A percentile compares a stretch with the other conserved stretches of the same genome.
phyloP scores from a whole-genome alignment of 2,329 filamentous ascomycete species.

The Aspergillus jensenii region DNA sequence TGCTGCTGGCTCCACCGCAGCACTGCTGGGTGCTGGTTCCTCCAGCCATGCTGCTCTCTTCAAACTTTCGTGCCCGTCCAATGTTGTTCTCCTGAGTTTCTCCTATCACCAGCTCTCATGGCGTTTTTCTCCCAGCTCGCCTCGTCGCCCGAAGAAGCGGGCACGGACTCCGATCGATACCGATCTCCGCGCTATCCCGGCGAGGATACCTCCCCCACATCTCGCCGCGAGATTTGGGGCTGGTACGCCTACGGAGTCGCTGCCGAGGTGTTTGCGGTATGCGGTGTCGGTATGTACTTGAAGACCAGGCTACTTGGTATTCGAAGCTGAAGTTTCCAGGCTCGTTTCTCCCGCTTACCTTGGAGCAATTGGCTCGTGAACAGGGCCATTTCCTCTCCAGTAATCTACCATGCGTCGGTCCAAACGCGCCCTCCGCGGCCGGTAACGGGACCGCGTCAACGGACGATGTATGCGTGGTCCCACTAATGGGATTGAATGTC shows the following conservation, averaged over 20 bases:
- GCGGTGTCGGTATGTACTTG: constrained; percentile 60
- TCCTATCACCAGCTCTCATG: background rate
- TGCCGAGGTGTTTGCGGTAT: constrained; percentile 93
- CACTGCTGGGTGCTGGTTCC: background rate
- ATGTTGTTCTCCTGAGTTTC: background rate
- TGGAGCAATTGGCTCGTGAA: constrained; percentile 88
- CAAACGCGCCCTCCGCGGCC: constrained; percentile 19
- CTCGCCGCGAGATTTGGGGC: constrained; percentile 74
- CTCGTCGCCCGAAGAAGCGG: constrained; percentile 14
- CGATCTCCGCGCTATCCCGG: constrained; percentile 64
- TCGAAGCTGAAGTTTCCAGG: constrained; percentile 47
- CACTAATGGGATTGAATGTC: constrained; percentile 31
- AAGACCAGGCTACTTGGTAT: background rate
- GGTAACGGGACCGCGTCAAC: constrained; percentile 15
- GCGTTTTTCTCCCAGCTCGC: constrained; percentile 15
- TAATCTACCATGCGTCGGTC: constrained; percentile 31
- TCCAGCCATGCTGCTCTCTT: constrained; percentile 13
- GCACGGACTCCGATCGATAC: constrained; percentile 21
- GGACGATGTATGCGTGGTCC: constrained; percentile 34
- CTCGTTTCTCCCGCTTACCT: constrained; percentile 86
- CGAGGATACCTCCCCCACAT: constrained; percentile 83
- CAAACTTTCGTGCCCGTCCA: background rate
- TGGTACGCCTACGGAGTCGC: constrained; percentile 95
- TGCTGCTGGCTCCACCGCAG: constrained; percentile 3
- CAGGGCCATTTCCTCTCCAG: constrained; percentile 72